A percentile compares a stretch with the other conserved stretches of the same genome.
Conservation (phyloP, 495 filamentous ascomycete genomes). For the Penicillium manginii region DNA sequence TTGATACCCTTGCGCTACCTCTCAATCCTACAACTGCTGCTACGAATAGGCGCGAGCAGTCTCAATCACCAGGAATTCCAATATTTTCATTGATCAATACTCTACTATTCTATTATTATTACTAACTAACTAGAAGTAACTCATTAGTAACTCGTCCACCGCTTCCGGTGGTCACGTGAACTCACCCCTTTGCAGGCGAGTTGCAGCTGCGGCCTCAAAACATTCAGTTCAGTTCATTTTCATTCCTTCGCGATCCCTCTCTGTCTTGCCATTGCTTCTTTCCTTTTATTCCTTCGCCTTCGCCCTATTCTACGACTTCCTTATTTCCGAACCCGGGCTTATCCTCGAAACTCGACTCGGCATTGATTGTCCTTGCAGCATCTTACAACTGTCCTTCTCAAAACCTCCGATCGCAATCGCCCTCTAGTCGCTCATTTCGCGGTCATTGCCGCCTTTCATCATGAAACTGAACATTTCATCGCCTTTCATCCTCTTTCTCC, state of each 20-base stretch:
- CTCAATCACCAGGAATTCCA: no score
- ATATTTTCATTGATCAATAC: no score
- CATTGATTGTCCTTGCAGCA: not conserved
- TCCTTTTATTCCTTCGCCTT: not conserved
- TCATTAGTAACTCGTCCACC: not conserved
- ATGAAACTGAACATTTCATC: constrained; percentile 42
- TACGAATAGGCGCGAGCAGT: no score
- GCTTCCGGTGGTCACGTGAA: not conserved
- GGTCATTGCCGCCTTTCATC: constrained; percentile 13
- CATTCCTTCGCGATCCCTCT: not conserved
- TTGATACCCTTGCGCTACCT: no score
- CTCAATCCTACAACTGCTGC: no score
- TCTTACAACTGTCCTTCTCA: not conserved
- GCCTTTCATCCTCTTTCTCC: constrained; percentile 38
- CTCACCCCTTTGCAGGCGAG: not conserved
- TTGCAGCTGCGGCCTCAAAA: not conserved
- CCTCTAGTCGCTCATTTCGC: constrained; percentile 18
- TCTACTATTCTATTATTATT: no score
- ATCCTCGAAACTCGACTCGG: not conserved
- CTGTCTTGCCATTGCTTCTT: not conserved
- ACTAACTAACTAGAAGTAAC: no score
- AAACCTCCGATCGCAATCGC: not conserved
- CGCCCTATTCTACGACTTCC: no score
- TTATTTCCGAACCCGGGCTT: not conserved
- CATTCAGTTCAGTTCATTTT: not conserved